These are phyloP conservation scores for Rhodamnia rubescens DNA, from an alignment of 345 rosid genomes.

Conservation along the genomic window DNA sequence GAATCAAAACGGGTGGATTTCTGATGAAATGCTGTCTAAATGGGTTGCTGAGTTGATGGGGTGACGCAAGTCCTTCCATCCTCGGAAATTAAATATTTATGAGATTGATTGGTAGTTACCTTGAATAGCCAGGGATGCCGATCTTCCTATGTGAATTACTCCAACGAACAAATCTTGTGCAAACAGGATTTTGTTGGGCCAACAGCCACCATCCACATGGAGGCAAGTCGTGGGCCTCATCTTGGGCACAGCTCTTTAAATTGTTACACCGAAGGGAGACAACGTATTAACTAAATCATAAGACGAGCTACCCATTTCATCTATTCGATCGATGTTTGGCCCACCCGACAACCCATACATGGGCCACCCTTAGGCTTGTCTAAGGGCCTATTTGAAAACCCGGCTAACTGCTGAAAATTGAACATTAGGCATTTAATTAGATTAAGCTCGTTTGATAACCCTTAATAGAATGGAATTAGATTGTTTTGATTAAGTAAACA, in stretches of 20 bases:
- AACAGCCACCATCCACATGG: not conserved
- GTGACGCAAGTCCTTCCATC: not conserved
- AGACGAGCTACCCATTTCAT: not conserved
- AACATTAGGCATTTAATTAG: too few relatives aligned
- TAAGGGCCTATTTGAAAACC: not conserved
- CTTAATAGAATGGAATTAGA: not conserved
- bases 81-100: not conserved
- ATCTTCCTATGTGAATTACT: not conserved
- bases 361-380: not conserved
- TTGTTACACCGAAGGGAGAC: not conserved
- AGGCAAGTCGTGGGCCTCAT: not conserved
- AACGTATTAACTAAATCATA: not conserved
- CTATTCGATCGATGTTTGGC: not conserved
- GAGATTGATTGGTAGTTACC: not conserved
- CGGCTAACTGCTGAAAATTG: too few relatives aligned
- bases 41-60: conserved; percentile 2
- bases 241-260: not conserved
- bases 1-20: not conserved
- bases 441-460: not conserved
- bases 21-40: not conserved
- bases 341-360: not conserved
- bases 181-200: not conserved
- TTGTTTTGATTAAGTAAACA: not conserved
- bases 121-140: not conserved
- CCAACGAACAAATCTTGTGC: not conserved